Conservation (phyloP, 2,329 filamentous ascomycete genomes). For the Diaporthe humulicola region DNA sequence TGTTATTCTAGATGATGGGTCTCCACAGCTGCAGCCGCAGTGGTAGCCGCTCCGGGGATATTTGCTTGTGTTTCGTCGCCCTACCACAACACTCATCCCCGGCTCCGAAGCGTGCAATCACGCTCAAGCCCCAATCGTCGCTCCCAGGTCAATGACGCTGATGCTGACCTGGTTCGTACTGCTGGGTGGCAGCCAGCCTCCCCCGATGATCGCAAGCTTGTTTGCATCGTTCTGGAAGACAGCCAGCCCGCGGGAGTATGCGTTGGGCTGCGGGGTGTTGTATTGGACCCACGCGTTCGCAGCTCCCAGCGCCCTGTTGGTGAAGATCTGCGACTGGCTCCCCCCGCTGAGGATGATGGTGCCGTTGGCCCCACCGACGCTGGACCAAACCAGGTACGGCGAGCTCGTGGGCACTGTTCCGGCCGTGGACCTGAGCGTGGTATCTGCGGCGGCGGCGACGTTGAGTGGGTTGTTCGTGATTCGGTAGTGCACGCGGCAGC, state of each 20-base stretch:
- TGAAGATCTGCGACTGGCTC: conserved; percentile 55
- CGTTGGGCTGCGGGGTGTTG: conserved; percentile 50
- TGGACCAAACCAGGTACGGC: conserved; percentile 60
- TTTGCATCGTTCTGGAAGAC: conserved; percentile 52
- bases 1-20: no score
- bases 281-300: conserved; percentile 53
- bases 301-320: conserved; percentile 56
- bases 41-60: background rate
- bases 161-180: conserved; percentile 57
- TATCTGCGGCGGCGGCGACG: conserved; percentile 51
- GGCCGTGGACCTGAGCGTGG: conserved; percentile 49
- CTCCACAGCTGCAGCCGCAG: background rate
- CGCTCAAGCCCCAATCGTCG: conserved; percentile 2
- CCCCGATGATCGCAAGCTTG: conserved; percentile 58
- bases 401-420: conserved; percentile 53
- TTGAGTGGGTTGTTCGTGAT: conserved; percentile 55
- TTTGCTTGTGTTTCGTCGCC: no score
- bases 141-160: conserved; percentile 1
- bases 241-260: conserved; percentile 54
- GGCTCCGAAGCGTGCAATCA: no score
- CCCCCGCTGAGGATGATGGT: conserved; percentile 58
- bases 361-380: conserved; percentile 58
- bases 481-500: conserved; percentile 60
- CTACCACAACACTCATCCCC: background rate
- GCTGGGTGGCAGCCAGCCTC: conserved; percentile 59